Base-by-base conservation (phyloP, 1,139 yeast genomes). In the Starmera stellimalicola region DNA sequence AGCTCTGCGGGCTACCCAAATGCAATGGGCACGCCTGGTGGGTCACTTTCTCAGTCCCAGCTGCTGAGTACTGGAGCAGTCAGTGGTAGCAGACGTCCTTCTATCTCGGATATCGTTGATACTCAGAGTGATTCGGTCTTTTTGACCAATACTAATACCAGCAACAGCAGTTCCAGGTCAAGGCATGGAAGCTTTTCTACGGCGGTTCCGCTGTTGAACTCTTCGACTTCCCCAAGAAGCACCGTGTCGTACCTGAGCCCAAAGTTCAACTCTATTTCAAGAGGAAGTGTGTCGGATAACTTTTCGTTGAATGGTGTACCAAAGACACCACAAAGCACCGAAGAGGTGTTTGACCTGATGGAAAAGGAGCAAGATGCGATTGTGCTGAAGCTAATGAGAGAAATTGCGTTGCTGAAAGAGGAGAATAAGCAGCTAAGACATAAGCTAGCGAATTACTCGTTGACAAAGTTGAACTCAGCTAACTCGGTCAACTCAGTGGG, bases 361-460 rank as follows among this genome's bases (percentile, higher is more conserved):
- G 84, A 77, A 48, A 65, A 74, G 37, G 83, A 77, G 48, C 83
- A 77, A 48, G 84, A 77, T 45, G 79, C 77, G 3, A 71, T 75
- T 25, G 83, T 75, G 7, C 54, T 75, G 41, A 70, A 65, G 45
- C 52, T 76, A 27, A 66, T 74, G 69, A 65, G 65, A 42, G 81
- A 76, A 44, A 74, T 76, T 26, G 65, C 65, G 17, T 40, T 41
- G 8, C 55, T 76, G 38, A 70, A 66, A 42, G 71, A 68, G 25
- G 82, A 76, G 39, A 75, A 73, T 44, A 60, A 50, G 28, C 32
- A 37, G 3, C 38, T 49, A 7, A 27, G 44, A 14, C 47, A 45
- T 16, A 45, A 50, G 1, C 37, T 49, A 18, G 45, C 41, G 28
- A n/a, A n/a, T n/a, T n/a, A n/a, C n/a, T 33, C 36, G n/a, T 30